phyloP scores from a whole-genome alignment of 2,329 filamentous ascomycete species.

The Fusarium phyllophilum region DNA sequence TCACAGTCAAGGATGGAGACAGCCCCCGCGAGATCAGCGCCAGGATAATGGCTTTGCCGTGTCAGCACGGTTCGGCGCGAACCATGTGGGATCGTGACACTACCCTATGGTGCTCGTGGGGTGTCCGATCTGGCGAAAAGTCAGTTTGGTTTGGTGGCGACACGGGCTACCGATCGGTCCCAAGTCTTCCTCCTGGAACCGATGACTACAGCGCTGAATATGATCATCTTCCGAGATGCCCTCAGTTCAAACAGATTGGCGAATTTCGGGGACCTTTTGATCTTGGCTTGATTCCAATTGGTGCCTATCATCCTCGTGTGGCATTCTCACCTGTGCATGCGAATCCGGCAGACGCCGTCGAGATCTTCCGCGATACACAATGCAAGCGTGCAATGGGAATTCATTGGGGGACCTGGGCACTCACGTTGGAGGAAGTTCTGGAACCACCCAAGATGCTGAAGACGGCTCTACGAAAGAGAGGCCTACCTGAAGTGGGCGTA shows the following conservation, averaged over 20 bases:
- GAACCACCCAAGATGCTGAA: slow-evolving; percentile 81
- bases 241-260: slow-evolving; percentile 88
- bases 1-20: slow-evolving; percentile 54
- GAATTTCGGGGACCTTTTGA: slow-evolving; percentile 85
- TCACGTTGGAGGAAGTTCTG: slow-evolving; percentile 85
- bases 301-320: slow-evolving; percentile 79
- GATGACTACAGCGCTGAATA: slow-evolving; percentile 80
- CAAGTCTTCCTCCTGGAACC: slow-evolving; percentile 64
- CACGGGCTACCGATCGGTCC: slow-evolving; percentile 87
- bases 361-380: slow-evolving; percentile 86
- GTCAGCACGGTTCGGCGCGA: slow-evolving; percentile 83
- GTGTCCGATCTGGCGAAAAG: slow-evolving; percentile 75
- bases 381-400: slow-evolving; percentile 85
- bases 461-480: slow-evolving; percentile 75
- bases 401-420: slow-evolving; percentile 91
- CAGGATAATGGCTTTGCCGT: slow-evolving; percentile 79
- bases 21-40: slow-evolving; percentile 66
- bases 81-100: slow-evolving; percentile 73
- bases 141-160: slow-evolving; percentile 92
- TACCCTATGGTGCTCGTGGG: slow-evolving; percentile 92
- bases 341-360: slow-evolving; percentile 86
- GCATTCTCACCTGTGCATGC: slow-evolving; percentile 86
- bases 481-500: slow-evolving; percentile 74
- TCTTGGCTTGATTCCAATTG: slow-evolving; percentile 91
- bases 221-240: slow-evolving; percentile 75